Percentiles rank a stretch among this genome's conserved stretches.
phyloP scores from a whole-genome alignment of 371 early-diverging fungal genomes.

The Gilbertella persicaria region DNA sequence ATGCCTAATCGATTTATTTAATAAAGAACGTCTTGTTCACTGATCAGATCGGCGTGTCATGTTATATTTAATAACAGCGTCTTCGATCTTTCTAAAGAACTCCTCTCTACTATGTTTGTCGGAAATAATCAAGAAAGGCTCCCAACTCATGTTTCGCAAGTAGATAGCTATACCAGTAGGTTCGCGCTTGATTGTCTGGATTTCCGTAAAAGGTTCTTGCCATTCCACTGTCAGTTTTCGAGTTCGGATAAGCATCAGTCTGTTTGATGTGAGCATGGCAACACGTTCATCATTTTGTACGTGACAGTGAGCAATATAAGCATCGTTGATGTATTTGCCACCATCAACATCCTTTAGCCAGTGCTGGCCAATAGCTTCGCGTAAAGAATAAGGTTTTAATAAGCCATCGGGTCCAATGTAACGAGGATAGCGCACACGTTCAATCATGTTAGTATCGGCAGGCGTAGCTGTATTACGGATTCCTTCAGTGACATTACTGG shows the following conservation, averaged over 20 bases:
- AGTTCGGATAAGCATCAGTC: slow-evolving; percentile 71
- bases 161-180: slow-evolving; percentile 53
- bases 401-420: slow-evolving; percentile 84
- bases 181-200: slow-evolving; percentile 48
- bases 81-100: slow-evolving; percentile 64
- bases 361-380: slow-evolving; percentile 88
- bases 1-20: too few relatives aligned
- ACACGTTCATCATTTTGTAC: slow-evolving; percentile 74
- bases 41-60: slow-evolving; percentile 15
- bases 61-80: slow-evolving; percentile 43
- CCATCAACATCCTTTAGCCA: slow-evolving; percentile 87
- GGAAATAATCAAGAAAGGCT: slow-evolving; percentile 63
- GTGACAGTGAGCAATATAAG: slow-evolving; percentile 84
- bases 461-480: slow-evolving; percentile 56
- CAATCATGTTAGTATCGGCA: slow-evolving; percentile 71
- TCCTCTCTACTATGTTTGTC: slow-evolving; percentile 58
- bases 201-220: slow-evolving; percentile 62
- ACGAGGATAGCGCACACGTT: slow-evolving; percentile 83
- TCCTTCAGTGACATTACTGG: slow-evolving; percentile 86
- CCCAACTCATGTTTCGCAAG: slow-evolving; percentile 46
- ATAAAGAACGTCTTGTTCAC: too few relatives aligned
- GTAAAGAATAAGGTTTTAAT: slow-evolving; percentile 68
- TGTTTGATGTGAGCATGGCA: slow-evolving; percentile 70
- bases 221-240: slow-evolving; percentile 69
- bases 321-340: slow-evolving; percentile 82